Conservation (phyloP, 129 eudicot species). For the Saposhnikovia divaricata region DNA sequence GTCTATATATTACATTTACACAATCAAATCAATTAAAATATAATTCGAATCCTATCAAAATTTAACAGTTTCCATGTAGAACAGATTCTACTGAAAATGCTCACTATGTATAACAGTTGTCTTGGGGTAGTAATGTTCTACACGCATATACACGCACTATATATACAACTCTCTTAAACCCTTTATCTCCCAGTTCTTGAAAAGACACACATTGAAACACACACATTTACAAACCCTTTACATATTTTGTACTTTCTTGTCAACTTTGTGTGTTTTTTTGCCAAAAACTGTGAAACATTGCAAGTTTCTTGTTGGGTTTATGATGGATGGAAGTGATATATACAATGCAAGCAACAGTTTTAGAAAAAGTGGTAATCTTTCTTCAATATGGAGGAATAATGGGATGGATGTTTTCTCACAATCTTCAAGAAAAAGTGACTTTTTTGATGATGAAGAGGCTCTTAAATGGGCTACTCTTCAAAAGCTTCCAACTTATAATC, state of each 20-base stretch:
- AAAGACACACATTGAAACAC: not conserved
- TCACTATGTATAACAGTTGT: no score
- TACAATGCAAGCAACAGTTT: conserved; percentile 24
- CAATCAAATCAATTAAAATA: no score
- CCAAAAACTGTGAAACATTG: not conserved
- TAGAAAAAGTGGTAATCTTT: conserved; percentile 1
- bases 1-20: no score
- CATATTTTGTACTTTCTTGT: not conserved
- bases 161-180: not conserved
- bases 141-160: not conserved
- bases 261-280: not conserved
- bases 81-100: no score
- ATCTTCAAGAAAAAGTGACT: conserved; percentile 44
- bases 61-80: no score
- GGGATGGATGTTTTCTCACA: conserved; percentile 39
- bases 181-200: not conserved
- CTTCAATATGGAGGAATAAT: conserved; percentile 38
- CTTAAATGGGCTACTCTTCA: conserved; percentile 90
- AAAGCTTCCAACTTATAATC: conserved; percentile 71
- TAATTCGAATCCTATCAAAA: no score
- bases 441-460: conserved; percentile 68
- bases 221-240: not conserved
- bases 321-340: conserved; percentile 37
- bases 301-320: not conserved
- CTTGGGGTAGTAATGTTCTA: no score